These are phyloP conservation scores for Cordyceps farinosa DNA, from an alignment of 2,329 filamentous ascomycete genomes.

Conservation along the genomic window DNA sequence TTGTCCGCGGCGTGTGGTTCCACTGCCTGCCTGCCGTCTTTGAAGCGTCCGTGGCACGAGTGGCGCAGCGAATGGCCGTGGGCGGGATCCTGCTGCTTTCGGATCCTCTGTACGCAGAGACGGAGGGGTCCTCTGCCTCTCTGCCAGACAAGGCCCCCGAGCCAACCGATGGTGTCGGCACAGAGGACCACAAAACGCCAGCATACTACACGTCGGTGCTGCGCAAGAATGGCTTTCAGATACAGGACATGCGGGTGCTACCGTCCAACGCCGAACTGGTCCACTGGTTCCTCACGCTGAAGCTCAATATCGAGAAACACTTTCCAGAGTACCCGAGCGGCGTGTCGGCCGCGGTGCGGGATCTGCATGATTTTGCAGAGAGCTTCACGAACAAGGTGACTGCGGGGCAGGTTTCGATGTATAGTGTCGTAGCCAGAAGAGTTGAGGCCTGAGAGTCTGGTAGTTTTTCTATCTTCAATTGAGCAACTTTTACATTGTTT, in stretches of 20 bases:
- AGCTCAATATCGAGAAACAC: conserved; percentile 13
- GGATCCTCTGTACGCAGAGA: conserved; percentile 9
- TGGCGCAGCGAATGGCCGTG: conserved; percentile 9
- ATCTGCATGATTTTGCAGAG: neutral
- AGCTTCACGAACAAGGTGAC: conserved; percentile 10
- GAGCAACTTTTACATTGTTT: too few species aligned
- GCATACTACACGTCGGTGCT: conserved; percentile 7
- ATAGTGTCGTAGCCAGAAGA: conserved; percentile 5
- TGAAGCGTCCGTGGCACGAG: conserved; percentile 12
- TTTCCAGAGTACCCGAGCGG: neutral
- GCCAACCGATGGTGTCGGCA: neutral
- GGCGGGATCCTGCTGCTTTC: conserved; percentile 12
- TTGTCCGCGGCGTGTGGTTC: too few species aligned
- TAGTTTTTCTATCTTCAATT: too few species aligned
- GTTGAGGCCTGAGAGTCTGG: neutral
- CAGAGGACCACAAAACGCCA: conserved; percentile 5
- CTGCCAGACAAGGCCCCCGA: too few species aligned
- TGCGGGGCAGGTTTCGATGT: conserved; percentile 10
- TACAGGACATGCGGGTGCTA: conserved; percentile 13
- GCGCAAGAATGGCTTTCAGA: conserved; percentile 9
- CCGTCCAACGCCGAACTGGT: conserved; percentile 15
- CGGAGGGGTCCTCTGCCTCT: too few species aligned
- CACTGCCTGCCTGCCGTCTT: conserved; percentile 2
- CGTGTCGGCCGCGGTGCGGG: neutral
- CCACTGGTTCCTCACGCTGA: conserved; percentile 13